Evolutionary conservation across 1,139 yeast genomes (phyloP).

Genomic region (Candida glucosophila): DNA sequence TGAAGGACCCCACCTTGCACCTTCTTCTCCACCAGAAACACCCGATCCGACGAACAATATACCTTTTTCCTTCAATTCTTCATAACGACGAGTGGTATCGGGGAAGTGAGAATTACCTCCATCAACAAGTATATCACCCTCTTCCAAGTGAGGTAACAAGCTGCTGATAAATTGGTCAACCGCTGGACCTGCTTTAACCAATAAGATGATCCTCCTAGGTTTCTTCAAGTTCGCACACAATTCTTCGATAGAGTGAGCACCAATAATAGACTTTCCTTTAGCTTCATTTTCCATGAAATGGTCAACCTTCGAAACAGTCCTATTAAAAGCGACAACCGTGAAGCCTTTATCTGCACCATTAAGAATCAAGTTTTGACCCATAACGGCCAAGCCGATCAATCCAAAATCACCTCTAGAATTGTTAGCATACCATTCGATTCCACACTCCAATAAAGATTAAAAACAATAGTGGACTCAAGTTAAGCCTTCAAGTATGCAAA

Average conservation of each 20-base stretch:
- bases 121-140: conserved; percentile 97
- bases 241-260: conserved; percentile 90
- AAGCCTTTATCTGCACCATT: conserved; percentile 98
- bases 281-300: conserved; percentile 91
- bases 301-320: conserved; percentile 94
- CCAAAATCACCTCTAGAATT: conserved; percentile 83
- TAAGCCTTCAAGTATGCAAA: too few species aligned
- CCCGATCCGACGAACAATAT: conserved; percentile 95
- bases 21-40: conserved; percentile 99
- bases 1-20: conserved; percentile 99
- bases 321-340: conserved; percentile 97
- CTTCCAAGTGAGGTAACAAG: conserved; percentile 83
- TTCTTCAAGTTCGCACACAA: conserved; percentile 83
- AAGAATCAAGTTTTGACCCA: conserved; percentile 98
- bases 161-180: conserved; percentile 88
- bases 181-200: conserved; percentile 95
- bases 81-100: conserved; percentile 95
- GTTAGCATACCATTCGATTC: conserved; percentile 17
- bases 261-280: conserved; percentile 90
- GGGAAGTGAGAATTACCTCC: conserved; percentile 99
- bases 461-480: too few species aligned
- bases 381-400: conserved; percentile 98
- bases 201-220: conserved; percentile 90
- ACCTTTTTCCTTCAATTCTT: conserved; percentile 79
- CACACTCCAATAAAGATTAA: too few species aligned